Percentiles rank a stretch among this genome's conserved stretches.
Evolutionary conservation across 2,329 filamentous ascomycete species (phyloP).

Genomic region (Ampelomyces quisqualis): DNA sequence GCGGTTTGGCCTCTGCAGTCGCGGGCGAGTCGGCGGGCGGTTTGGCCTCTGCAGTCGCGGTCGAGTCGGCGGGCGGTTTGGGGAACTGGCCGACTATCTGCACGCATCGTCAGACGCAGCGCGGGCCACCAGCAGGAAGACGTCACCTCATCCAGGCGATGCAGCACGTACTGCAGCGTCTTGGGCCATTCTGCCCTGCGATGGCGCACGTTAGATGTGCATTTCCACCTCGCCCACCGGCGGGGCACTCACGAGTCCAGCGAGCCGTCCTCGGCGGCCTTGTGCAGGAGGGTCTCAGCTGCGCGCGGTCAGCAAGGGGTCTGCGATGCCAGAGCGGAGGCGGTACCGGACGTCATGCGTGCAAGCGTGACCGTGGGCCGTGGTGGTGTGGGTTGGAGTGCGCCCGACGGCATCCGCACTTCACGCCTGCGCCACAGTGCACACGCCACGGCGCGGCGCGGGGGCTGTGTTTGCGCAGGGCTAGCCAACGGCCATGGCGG

Average conservation of each 20-base stretch:
- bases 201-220: slow-evolving; percentile 32
- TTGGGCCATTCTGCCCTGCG: slow-evolving; percentile 68
- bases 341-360: slow-evolving; percentile 25
- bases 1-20: too few relatives aligned
- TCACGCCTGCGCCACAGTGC: slow-evolving; percentile 15
- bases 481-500: slow-evolving; percentile 8
- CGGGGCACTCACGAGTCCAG: slow-evolving; percentile 57
- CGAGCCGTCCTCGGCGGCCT: slow-evolving; percentile 59
- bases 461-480: slow-evolving; percentile 4
- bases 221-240: slow-evolving; percentile 1
- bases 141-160: slow-evolving; percentile 65
- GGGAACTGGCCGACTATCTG: slow-evolving; percentile 79
- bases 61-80: slow-evolving; percentile 52
- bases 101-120: slow-evolving; percentile 5
- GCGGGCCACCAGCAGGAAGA: not conserved
- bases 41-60: slow-evolving; percentile 47
- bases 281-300: slow-evolving; percentile 56
- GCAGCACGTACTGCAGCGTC: slow-evolving; percentile 64
- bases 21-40: slow-evolving; percentile 38
- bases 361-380: too few relatives aligned
- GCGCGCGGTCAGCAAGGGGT: slow-evolving; percentile 20
- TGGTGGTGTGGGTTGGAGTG: slow-evolving; percentile 4
- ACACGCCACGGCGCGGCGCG: not conserved
- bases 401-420: slow-evolving; percentile 4
- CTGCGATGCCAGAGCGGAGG: not conserved